Base-by-base conservation (phyloP, 108 stramenopile genomes). In the Skeletonema costatum region DNA sequence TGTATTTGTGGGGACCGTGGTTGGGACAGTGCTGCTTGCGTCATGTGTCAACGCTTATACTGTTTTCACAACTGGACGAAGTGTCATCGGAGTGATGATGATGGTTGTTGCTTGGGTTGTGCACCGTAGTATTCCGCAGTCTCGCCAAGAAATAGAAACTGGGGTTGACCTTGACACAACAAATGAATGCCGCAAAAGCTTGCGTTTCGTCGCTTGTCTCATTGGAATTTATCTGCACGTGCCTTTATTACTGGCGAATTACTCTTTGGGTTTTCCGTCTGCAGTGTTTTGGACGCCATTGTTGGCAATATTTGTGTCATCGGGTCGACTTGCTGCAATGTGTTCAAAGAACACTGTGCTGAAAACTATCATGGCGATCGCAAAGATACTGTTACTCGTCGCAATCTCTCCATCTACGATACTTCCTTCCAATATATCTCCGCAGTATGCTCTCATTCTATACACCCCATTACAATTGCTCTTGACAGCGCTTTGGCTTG, bases 191-290 rank as follows among this genome's bases (percentile, higher is more conserved):
- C 85, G 59, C 25, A 68, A 73, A 31, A 84, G 83, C 61, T 66
- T 92, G 17, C 88, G 93, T 39, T 90, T 91, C 63, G 46, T 85
- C 1, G 70, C 88, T 10, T 96, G 95, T 67, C 64, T 89, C 16
- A 10, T 81, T 39, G 83, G 84, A 2, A 73, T 92, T 10, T 91
- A 93, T 66, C 70, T 87, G 44, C 85, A 92, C 60, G 88, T 86
- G 21, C 92, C 95, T 16, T 70, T 96, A 36, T 78, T 91, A 4
- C 86, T 96, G 69, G 74, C 85, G 19, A 86, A 96, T 70, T 85
- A 89, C 12, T 83, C 93, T 7, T 62, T 96, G 44, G 86, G 87
- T 11, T 88, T 90, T 73, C 80, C 90, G 46, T 93, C 92, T 12
- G 75, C 92, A 0, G n/a, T 86, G 19, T 53, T 96, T 41, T 92